Evolutionary conservation across 2,329 filamentous ascomycete species (phyloP), one percentile per base, ranked within the genome.

Genomic region (Aspergillus ruber): DNA sequence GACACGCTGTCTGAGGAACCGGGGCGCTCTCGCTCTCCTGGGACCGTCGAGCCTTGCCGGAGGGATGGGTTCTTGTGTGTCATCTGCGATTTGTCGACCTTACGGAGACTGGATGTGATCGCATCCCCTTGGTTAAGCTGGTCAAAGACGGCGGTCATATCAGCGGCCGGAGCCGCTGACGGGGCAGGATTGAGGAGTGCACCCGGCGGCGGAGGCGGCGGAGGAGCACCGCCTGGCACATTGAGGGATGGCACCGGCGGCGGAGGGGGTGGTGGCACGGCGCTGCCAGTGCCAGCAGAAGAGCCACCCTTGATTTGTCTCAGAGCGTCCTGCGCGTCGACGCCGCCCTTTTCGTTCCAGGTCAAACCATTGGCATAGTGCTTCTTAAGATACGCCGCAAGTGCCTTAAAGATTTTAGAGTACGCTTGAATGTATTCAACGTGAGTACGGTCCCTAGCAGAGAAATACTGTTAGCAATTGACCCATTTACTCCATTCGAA

Each of bases 61-160:
- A 98, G 76, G 8, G 84, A 82, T 12, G 93, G 93, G 71, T 98
- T 98, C 76, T 97, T 97, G 73, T 98, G 93, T 50, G 93, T 98
- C 91, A 96, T 96, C 69, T 97, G 79, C 46, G 87, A 93, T 64
- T 85, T 86, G 72, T 96, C 91, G 43, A 98, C 93, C 75, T 96
- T 98, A 56, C 87, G 86, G 32, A 98, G 78, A 27, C 87, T 84
- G 56, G 88, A 83, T 3, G 93, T 98, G 50, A 98, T 88, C n/a
- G 81, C 78, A 50, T 88, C 83, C 48, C 93, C 93, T 66, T 86
- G 85, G 72, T 97, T 97, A 45, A 98, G 75, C 56, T 96, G 86
- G 36, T 85, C 85, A 67, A 98, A 98, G 2, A 98, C 90, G 20
- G 91, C 90, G 18, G 83, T 83, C 68, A 95, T 83, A 47, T 91